Conservation (phyloP, 1,139 yeast species). For the Suhomyces bribrorum region DNA sequence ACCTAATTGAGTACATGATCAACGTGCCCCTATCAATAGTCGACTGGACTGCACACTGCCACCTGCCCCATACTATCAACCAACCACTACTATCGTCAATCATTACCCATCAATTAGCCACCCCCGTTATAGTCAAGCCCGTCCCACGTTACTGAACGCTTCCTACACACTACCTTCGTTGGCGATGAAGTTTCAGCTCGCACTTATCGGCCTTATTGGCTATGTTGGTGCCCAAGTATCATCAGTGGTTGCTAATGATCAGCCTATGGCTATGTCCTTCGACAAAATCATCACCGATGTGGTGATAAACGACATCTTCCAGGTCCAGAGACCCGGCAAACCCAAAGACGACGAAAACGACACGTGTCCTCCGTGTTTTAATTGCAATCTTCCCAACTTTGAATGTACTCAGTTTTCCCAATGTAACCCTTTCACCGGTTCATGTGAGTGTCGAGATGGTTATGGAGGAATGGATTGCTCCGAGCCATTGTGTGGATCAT, state of each 20-base stretch:
- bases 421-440: slow-evolving; percentile 85
- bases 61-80: neutral
- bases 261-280: slow-evolving; percentile 15
- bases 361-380: slow-evolving; percentile 84
- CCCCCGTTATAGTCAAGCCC: too few relatives aligned
- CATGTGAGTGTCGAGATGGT: slow-evolving; percentile 90
- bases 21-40: too few relatives aligned
- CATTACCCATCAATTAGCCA: too few relatives aligned
- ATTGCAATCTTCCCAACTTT: slow-evolving; percentile 89
- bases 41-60: too few relatives aligned
- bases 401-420: slow-evolving; percentile 85
- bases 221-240: slow-evolving; percentile 1
- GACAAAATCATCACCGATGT: slow-evolving; percentile 29
- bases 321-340: slow-evolving; percentile 12
- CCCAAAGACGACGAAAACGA: slow-evolving; percentile 28
- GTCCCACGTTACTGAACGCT: neutral
- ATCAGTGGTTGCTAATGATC: neutral
- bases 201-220: slow-evolving; percentile 5
- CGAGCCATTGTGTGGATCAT: slow-evolving; percentile 83
- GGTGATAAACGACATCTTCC: slow-evolving; percentile 31
- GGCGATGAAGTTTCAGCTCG: slow-evolving; percentile 2
- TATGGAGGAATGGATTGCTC: slow-evolving; percentile 94
- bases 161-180: neutral
- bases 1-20: too few relatives aligned
- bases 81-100: neutral